A percentile compares a stretch with the other conserved stretches of the same genome.
Conservation (phyloP, 2,329 filamentous ascomycete species). For the Penicillium sp. region DNA sequence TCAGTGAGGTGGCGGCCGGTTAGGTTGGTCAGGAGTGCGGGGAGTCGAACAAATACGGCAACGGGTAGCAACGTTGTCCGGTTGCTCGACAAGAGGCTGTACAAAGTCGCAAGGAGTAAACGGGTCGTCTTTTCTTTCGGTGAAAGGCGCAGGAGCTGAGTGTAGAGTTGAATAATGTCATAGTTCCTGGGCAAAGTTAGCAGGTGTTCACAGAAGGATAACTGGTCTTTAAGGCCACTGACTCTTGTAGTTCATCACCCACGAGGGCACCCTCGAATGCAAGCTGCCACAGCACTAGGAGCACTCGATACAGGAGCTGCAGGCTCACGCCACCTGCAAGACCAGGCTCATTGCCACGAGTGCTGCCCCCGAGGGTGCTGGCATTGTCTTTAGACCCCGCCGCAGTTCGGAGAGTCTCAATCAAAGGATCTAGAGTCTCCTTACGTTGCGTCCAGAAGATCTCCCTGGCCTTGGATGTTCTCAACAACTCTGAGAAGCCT, state of each 20-base stretch:
- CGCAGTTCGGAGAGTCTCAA: slow-evolving; percentile 75
- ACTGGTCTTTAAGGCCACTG: slow-evolving; percentile 12
- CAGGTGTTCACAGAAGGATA: slow-evolving; percentile 9
- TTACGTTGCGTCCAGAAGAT: slow-evolving; percentile 90
- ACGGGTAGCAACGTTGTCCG: slow-evolving; percentile 71
- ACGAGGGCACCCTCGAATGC: slow-evolving; percentile 77
- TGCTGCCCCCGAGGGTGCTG: slow-evolving; percentile 59
- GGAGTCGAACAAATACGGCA: slow-evolving; percentile 82
- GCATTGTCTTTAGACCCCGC: slow-evolving; percentile 73
- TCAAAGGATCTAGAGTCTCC: slow-evolving; percentile 78
- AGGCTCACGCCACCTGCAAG: slow-evolving; percentile 78
- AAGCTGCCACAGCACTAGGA: slow-evolving; percentile 93
- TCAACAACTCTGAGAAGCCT: slow-evolving; percentile 81
- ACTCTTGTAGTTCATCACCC: slow-evolving; percentile 73
- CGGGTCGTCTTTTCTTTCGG: slow-evolving; percentile 98
- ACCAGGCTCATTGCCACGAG: slow-evolving; percentile 65
- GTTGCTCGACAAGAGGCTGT: slow-evolving; percentile 79
- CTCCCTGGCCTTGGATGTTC: slow-evolving; percentile 70
- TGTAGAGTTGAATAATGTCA: slow-evolving; percentile 87
- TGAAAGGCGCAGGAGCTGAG: slow-evolving; percentile 86
- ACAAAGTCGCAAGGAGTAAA: slow-evolving; percentile 82
- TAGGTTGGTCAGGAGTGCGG: slow-evolving; percentile 59
- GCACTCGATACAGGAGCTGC: slow-evolving; percentile 89
- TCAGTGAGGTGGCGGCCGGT: slow-evolving; percentile 54
- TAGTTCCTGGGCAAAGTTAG: slow-evolving; percentile 66